Conservation (phyloP, 2,329 filamentous ascomycete species). For the Lojkania enalia region DNA sequence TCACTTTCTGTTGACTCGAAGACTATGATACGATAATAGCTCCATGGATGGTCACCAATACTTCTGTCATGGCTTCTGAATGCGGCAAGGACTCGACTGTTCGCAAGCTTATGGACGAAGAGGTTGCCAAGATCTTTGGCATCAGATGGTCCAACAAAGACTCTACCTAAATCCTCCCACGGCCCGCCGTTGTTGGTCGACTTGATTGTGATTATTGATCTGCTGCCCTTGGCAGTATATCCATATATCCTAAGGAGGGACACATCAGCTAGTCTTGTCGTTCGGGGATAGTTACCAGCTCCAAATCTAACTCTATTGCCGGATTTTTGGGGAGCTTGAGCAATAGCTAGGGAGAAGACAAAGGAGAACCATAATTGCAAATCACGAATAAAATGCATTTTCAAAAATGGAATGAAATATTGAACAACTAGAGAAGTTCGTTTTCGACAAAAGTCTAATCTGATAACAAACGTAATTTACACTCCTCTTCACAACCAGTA, state of each 20-base stretch:
- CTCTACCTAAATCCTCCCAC: conserved; percentile 1
- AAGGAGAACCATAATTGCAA: not conserved
- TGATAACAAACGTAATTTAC: too few species aligned
- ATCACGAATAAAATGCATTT: conserved; percentile 1
- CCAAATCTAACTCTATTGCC: conserved; percentile 24
- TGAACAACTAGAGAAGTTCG: too few species aligned
- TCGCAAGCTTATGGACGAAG: conserved; percentile 39
- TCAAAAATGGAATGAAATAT: not conserved
- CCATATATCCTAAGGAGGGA: conserved; percentile 37
- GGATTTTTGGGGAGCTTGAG: conserved; percentile 13
- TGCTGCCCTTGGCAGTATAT: conserved; percentile 21
- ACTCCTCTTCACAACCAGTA: too few species aligned
- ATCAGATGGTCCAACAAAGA: conserved; percentile 1
- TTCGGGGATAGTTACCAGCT: conserved; percentile 36
- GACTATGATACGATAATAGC: conserved; percentile 49
- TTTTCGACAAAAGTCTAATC: too few species aligned
- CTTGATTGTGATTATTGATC: conserved; percentile 22
- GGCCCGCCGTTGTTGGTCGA: conserved; percentile 38
- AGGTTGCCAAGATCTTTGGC: conserved; percentile 26
- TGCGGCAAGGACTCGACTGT: conserved; percentile 35
- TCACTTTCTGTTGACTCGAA: conserved; percentile 50
- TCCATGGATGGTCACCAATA: conserved; percentile 17
- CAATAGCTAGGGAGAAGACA: not conserved
- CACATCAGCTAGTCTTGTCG: conserved; percentile 32
- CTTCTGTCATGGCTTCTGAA: conserved; percentile 42